Conservation (phyloP, 441 rosid species). For the Brassica hybrid region DNA sequence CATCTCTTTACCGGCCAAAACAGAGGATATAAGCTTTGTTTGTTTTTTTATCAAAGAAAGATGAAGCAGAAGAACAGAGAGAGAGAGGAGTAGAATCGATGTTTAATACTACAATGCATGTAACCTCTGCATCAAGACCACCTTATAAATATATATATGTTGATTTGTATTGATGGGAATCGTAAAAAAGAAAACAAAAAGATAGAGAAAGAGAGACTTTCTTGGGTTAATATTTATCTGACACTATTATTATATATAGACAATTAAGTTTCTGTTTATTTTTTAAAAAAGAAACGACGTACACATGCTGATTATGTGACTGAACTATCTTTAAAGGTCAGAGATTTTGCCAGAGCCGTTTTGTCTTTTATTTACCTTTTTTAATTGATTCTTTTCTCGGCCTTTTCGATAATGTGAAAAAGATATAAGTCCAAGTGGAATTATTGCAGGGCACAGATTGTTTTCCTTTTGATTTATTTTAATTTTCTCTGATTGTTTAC, state of each 20-base stretch:
- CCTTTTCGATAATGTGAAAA: conserved; percentile 37
- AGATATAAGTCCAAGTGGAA: conserved; percentile 43
- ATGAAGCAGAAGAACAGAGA: not conserved
- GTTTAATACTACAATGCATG: conserved; percentile 39
- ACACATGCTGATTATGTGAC: conserved; percentile 91
- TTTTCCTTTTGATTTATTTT: not conserved
- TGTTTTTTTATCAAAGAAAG: not conserved
- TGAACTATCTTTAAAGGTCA: conserved; percentile 72
- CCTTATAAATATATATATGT: conserved; percentile 21
- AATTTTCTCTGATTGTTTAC: conserved; percentile 30
- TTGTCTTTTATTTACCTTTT: conserved; percentile 44
- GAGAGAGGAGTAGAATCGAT: conserved; percentile 24
- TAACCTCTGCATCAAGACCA: conserved; percentile 28
- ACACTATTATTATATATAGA: conserved; percentile 23
- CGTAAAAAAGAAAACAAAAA: conserved; percentile 21
- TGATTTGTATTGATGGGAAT: conserved; percentile 36
- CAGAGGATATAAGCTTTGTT: not conserved
- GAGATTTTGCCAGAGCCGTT: conserved; percentile 64
- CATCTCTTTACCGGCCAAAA: conserved; percentile 45
- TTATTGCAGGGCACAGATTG: conserved; percentile 30
- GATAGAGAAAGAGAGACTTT: conserved; percentile 33
- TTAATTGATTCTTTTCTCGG: conserved; percentile 16
- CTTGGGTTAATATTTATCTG: conserved; percentile 26
- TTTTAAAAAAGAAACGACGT: conserved; percentile 57
- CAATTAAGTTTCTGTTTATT: not conserved